Conservation (phyloP, 2,329 filamentous ascomycete species). For the Immersiporthe knoxdaviesiana region DNA sequence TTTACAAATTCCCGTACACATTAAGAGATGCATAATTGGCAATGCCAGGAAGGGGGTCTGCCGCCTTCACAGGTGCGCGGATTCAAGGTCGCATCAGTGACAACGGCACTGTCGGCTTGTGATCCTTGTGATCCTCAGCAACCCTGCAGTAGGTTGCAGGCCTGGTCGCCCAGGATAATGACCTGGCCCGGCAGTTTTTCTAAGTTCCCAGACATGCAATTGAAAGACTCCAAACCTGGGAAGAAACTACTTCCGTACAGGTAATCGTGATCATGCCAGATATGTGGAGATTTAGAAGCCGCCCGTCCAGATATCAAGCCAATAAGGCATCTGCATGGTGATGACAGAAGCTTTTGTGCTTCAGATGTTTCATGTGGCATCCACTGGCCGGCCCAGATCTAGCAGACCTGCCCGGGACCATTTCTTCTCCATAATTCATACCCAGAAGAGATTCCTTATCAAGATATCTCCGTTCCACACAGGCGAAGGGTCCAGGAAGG, state of each 20-base stretch:
- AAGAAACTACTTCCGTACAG: too few relatives aligned
- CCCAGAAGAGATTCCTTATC: not conserved
- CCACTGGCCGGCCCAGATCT: not conserved
- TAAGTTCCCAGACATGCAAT: not conserved
- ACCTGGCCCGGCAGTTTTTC: not conserved
- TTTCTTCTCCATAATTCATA: not conserved
- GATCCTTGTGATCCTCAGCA: not conserved
- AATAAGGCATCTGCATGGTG: not conserved
- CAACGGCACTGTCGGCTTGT: not conserved
- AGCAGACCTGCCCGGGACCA: not conserved
- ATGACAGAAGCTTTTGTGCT: not conserved
- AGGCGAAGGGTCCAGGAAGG: not conserved
- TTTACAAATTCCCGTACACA: not conserved
- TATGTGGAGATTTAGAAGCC: not conserved
- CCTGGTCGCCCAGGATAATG: not conserved
- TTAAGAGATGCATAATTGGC: not conserved
- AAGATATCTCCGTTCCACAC: not conserved
- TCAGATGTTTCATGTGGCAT: not conserved
- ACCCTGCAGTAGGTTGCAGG: not conserved
- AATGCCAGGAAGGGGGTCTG: not conserved
- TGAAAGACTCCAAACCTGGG: too few relatives aligned
- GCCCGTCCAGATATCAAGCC: not conserved
- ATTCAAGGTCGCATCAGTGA: not conserved
- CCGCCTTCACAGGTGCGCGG: not conserved
- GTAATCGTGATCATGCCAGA: not conserved